Evolutionary conservation across 1,284 basidiomycete species (phyloP), one percentile per base, ranked within the genome.

Genomic region (Irpex lacteus): DNA sequence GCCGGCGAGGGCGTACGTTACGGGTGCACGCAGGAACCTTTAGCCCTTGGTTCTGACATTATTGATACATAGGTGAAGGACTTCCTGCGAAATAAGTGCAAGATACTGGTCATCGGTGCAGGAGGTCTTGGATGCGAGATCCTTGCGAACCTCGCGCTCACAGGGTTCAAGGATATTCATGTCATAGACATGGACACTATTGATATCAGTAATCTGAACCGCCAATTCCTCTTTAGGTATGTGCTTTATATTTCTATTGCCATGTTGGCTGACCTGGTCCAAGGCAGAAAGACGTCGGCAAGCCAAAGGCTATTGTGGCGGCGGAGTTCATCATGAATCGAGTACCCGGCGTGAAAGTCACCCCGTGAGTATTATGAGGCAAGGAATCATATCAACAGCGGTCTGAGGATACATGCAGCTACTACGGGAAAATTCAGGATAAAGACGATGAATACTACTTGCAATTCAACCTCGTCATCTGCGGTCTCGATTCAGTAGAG

Each of bases 121-220:
- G 96, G 96, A 53, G 96, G 96, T 60, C 80, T 98, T 55, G 96
- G 96, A 36, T 98, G 96, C 78, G 95, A 98, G 82, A 97, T 98
- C 71, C 83, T 98, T 44, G 92, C 95, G 67, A 96, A 98, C 77
- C 85, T 98, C 59, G 95, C 96, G 26, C 79, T 98, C 68, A 91
- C 94, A 60, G 98, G 98, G 19, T 99, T 99, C 86, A 92, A 91
- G 74, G 92, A 99, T 73, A 98, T 99, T 67, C 95, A 99, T 81
- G 96, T 99, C 69, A 99, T 99, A 74, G 98, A 99, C 81, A 99
- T 99, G 97, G 98, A 99, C 81, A 98, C 97, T 4, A 99, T 99
- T 75, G 98, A 99, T 77, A 94, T 99, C 71, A 98, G 95, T 72
- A 99, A 99, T 74, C 83, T 99, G 70, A 99, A 99, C 78, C 87